Base-by-base conservation (phyloP, 768 basidiomycete genomes). In the Panellus pusillus region DNA sequence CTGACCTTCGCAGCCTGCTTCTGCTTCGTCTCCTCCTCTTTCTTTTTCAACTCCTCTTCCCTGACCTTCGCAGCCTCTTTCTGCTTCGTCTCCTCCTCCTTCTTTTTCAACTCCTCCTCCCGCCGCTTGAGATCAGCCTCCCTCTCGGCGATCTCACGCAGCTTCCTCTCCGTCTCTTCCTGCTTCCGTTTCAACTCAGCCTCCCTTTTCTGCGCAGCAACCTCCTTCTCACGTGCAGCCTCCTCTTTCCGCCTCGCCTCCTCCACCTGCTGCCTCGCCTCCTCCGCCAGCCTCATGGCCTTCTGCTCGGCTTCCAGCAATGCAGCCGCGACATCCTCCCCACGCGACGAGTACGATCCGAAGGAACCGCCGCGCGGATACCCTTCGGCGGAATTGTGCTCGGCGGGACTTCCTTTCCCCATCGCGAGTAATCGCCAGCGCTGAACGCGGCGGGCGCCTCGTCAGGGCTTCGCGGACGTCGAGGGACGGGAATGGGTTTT, bases 1-100 rank as follows among this genome's bases (percentile, higher is more conserved):
- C 62, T 59, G 47, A 53, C 52, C 50, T 55, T 61, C 29, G 61
- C 49, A 29, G 73, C 67, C 35, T 62, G 63, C 44, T 71, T 71
- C 52, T 57, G 68, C 1, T 57, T 65, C 40, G 56, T 54, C 44
- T 54, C 60, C 14, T 55, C 61, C 65, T 69, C 70, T 38, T 67
- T 61, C 35, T 47, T 61, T 48, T 38, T 58, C 48, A 39, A 57
- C 61, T 42, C 57, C 47, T 54, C 60, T 13, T 56, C 61, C 65
- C 63, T 48, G 18, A 47, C 54, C 51, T 50, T 58, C 36, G 63
- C 65, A 53, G 57, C 55, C 19, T 58, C 60, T 53, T 64, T 58
- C 58, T 40, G 40, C 44, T 47, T 61, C 29, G 51, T 29, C 18
- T 61, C 58, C 47, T 65, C 63, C 56, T 63, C 47, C 47, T 47